phyloP scores from a whole-genome alignment of 1,284 basidiomycete genomes.

The Pterulicium gracile region DNA sequence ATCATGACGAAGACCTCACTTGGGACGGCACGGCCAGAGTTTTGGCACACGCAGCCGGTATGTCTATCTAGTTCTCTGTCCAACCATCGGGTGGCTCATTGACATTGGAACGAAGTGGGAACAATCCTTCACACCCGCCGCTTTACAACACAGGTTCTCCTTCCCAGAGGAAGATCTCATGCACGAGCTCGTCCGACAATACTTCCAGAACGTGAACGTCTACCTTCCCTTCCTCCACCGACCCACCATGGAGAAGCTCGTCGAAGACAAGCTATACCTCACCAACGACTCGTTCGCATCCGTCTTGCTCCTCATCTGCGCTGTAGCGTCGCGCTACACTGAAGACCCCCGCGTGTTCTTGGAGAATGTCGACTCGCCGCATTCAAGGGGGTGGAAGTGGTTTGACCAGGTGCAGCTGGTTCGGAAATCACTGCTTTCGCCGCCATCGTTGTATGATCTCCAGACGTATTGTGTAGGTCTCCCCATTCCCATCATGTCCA shows the following conservation, averaged over 20 bases:
- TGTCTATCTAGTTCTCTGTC: slow-evolving; percentile 11
- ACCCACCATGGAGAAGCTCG: slow-evolving; percentile 53
- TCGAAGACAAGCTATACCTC: slow-evolving; percentile 48
- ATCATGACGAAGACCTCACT: slow-evolving; percentile 12
- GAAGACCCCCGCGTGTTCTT: slow-evolving; percentile 54
- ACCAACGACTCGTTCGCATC: slow-evolving; percentile 54
- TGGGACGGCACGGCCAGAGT: slow-evolving; percentile 23
- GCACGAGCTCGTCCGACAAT: slow-evolving; percentile 49
- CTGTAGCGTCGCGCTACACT: slow-evolving; percentile 60
- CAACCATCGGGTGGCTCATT: not conserved
- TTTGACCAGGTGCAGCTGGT: slow-evolving; percentile 52
- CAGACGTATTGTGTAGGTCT: slow-evolving; percentile 35
- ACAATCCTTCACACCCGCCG: slow-evolving; percentile 11
- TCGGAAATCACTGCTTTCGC: slow-evolving; percentile 33
- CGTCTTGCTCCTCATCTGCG: slow-evolving; percentile 68
- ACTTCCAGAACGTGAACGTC: slow-evolving; percentile 56
- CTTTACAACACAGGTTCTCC: slow-evolving; percentile 22
- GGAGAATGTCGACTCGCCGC: slow-evolving; percentile 27
- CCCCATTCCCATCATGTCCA: not conserved
- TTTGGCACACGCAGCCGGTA: slow-evolving; percentile 29
- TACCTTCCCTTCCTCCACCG: slow-evolving; percentile 68
- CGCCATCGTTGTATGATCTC: slow-evolving; percentile 48
- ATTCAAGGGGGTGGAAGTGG: slow-evolving; percentile 68
- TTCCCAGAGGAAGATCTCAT: slow-evolving; percentile 61
- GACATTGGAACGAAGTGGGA: too few species aligned